Evolutionary conservation across 2,329 filamentous ascomycete genomes (phyloP).

Genomic region (Fusarium cyanostomum): DNA sequence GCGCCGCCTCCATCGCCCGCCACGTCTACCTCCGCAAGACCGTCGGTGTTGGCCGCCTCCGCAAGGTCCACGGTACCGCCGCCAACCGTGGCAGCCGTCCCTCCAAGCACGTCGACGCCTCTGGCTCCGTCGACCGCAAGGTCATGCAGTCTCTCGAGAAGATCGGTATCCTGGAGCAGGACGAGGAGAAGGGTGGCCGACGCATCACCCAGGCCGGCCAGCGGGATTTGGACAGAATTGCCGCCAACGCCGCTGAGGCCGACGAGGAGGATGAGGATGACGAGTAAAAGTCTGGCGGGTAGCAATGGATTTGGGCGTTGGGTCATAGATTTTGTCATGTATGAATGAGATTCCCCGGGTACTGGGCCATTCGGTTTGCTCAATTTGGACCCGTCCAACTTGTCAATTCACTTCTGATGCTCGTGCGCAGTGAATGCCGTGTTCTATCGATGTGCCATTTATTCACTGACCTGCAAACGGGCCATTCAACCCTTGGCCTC

Average conservation of each 20-base stretch:
- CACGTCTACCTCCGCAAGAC: slow-evolving; percentile 99
- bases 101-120: slow-evolving; percentile 94
- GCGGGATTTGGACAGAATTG: slow-evolving; percentile 98
- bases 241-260: slow-evolving; percentile 80
- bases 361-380: slow-evolving; percentile 51
- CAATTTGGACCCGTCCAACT: slow-evolving; percentile 47
- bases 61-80: slow-evolving; percentile 94
- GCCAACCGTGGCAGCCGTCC: slow-evolving; percentile 97
- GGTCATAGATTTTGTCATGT: slow-evolving; percentile 53
- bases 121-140: slow-evolving; percentile 96
- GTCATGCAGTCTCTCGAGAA: slow-evolving; percentile 97
- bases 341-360: slow-evolving; percentile 53
- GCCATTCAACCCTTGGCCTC: not conserved
- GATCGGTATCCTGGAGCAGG: slow-evolving; percentile 97
- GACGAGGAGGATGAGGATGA: slow-evolving; percentile 73
- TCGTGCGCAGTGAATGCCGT: slow-evolving; percentile 22
- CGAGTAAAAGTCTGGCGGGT: slow-evolving; percentile 59
- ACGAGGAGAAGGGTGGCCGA: slow-evolving; percentile 98
- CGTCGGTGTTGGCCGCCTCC: slow-evolving; percentile 96
- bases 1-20: slow-evolving; percentile 93
- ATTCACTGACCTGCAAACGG: not conserved
- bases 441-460: not conserved
- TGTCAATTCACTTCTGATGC: slow-evolving; percentile 29
- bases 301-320: slow-evolving; percentile 52
- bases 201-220: slow-evolving; percentile 98